Evolutionary conservation across 345 rosid genomes (phyloP).

Genomic region (Capsella bursapastoris): DNA sequence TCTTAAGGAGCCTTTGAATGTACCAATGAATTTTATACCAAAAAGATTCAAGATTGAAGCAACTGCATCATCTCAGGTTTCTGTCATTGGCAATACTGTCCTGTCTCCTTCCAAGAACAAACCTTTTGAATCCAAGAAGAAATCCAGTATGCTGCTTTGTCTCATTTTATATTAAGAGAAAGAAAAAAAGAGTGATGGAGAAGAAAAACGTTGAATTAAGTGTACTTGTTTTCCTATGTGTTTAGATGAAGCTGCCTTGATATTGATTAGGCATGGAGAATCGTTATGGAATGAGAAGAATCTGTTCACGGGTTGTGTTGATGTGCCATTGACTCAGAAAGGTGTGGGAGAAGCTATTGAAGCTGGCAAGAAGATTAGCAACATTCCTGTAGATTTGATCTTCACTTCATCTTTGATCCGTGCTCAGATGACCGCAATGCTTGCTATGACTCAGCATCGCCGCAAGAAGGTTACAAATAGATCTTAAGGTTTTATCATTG

Average conservation of each 20-base stretch:
- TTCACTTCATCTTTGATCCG: slow-evolving; percentile 90
- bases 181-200: background rate
- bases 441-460: slow-evolving; percentile 98
- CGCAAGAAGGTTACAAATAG: slow-evolving; percentile 67
- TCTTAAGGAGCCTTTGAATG: slow-evolving; percentile 45
- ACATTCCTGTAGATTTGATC: slow-evolving; percentile 93
- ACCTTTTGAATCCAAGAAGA: slow-evolving; percentile 54
- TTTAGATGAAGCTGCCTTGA: slow-evolving; percentile 83
- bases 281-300: slow-evolving; percentile 99
- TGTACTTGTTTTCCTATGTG: background rate
- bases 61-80: slow-evolving; percentile 60
- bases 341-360: slow-evolving; percentile 98
- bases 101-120: slow-evolving; percentile 54
- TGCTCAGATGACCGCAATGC: slow-evolving; percentile 99
- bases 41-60: slow-evolving; percentile 54
- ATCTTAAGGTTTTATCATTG: background rate
- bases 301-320: slow-evolving; percentile 96
- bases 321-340: slow-evolving; percentile 89
- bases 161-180: background rate
- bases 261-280: slow-evolving; percentile 95
- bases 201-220: background rate
- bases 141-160: slow-evolving; percentile 56
- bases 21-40: slow-evolving; percentile 43
- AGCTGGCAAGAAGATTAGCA: slow-evolving; percentile 96
- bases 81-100: slow-evolving; percentile 63